Percentiles rank a stretch among this genome's conserved stretches.
Conservation (phyloP, 129 eudicot genomes). For the Centaurea solstitialis region DNA sequence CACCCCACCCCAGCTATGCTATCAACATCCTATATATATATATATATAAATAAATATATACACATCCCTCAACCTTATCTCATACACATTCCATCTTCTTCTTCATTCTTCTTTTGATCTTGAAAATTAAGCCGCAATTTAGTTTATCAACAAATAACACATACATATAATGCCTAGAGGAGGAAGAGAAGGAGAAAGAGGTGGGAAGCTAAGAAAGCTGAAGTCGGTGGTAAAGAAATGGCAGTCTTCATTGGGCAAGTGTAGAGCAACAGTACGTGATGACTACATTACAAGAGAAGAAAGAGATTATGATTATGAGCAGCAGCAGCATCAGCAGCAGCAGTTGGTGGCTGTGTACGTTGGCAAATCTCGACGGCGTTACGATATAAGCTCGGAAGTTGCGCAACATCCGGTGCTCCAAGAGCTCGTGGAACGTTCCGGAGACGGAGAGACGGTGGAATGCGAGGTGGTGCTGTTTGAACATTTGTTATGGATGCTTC, state of each 20-base stretch:
- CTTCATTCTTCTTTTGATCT: background rate
- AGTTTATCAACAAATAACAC: background rate
- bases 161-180: constrained; percentile 44
- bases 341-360: constrained; percentile 50
- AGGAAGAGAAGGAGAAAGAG: constrained; percentile 32
- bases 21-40: background rate
- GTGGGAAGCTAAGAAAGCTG: constrained; percentile 56
- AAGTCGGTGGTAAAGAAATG: constrained; percentile 62
- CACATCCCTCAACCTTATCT: background rate
- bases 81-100: background rate
- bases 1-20: background rate
- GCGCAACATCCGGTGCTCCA: constrained; percentile 62
- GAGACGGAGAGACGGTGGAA: constrained; percentile 43
- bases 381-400: constrained; percentile 58
- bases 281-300: background rate
- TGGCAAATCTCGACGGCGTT: constrained; percentile 65
- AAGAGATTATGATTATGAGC: constrained; percentile 10
- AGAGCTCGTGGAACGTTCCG: constrained; percentile 58
- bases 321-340: background rate
- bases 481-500: constrained; percentile 87
- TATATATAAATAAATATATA: background rate
- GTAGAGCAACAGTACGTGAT: constrained; percentile 26
- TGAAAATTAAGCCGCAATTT: background rate
- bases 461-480: constrained; percentile 84
- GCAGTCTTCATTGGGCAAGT: constrained; percentile 65